Evolutionary conservation across 208 protist species (phyloP).

Genomic region (Endotrypanum monterogeii): DNA sequence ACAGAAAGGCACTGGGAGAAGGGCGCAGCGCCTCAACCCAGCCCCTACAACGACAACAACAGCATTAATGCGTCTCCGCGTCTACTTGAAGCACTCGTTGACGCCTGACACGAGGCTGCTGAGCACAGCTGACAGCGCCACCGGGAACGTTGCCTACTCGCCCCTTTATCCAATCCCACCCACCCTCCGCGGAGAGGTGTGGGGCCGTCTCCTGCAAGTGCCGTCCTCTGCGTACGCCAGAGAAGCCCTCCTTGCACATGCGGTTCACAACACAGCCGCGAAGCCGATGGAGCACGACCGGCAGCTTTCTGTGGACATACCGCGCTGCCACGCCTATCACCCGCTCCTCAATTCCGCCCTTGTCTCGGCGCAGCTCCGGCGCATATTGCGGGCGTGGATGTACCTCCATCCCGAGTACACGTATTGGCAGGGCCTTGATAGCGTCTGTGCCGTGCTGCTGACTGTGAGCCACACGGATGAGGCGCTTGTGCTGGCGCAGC

Average conservation of each 20-base stretch:
- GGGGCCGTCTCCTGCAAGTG: constrained; percentile 88
- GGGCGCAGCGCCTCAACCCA: neutral
- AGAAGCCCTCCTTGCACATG: constrained; percentile 26
- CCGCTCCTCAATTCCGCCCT: constrained; percentile 66
- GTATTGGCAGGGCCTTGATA: constrained; percentile 96
- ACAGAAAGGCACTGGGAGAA: neutral
- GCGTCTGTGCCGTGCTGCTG: constrained; percentile 89
- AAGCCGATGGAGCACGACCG: constrained; percentile 52
- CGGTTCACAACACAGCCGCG: constrained; percentile 21
- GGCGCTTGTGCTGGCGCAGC: constrained; percentile 74
- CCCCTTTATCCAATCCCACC: constrained; percentile 60
- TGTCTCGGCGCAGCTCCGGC: constrained; percentile 73
- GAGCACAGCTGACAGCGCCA: neutral
- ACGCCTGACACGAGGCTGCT: constrained; percentile 1
- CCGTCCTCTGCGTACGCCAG: constrained; percentile 30
- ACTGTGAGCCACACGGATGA: constrained; percentile 65
- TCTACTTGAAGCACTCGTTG: neutral
- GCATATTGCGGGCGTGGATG: constrained; percentile 88
- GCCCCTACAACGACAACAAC: constrained; percentile 1
- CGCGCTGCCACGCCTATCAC: constrained; percentile 95
- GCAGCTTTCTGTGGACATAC: constrained; percentile 94
- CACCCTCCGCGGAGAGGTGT: constrained; percentile 85
- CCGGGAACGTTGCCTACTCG: neutral
- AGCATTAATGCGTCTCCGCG: neutral
- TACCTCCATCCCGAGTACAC: constrained; percentile 29